Evolutionary conservation across 2,329 filamentous ascomycete species (phyloP).

Genomic region (Pyrenochaeta sp.): DNA sequence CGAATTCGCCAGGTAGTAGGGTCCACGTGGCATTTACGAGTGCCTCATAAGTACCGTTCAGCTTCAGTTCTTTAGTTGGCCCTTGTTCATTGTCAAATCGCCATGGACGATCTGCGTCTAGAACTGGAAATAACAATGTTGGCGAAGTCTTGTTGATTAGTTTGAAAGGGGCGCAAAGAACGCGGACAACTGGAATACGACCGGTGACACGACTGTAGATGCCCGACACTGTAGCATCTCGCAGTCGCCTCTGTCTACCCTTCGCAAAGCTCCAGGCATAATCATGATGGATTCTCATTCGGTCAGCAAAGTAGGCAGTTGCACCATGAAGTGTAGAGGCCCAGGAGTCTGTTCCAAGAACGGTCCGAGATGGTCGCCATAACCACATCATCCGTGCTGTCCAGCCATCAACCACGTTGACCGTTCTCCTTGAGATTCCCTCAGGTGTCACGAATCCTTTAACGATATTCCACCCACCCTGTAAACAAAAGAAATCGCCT

Average conservation of each 20-base stretch:
- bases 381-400: constrained; percentile 4
- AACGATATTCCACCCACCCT: constrained; percentile 3
- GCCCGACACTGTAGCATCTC: neutral
- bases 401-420: constrained; percentile 1
- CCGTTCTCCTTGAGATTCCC: neutral
- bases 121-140: constrained; percentile 2
- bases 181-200: constrained; percentile 3
- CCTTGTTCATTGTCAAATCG: neutral
- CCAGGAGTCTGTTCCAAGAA: constrained; percentile 2
- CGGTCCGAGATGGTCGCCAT: neutral
- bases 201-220: neutral
- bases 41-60: constrained; percentile 1
- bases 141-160: constrained; percentile 1
- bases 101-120: neutral
- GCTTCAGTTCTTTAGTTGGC: neutral
- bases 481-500: constrained; percentile 1
- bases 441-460: constrained; percentile 1
- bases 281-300: neutral
- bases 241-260: neutral
- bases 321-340: constrained; percentile 1
- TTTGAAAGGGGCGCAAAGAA: constrained; percentile 1
- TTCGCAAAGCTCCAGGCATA: constrained; percentile 2
- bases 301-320: neutral
- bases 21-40: neutral
- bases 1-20: neutral